Evolutionary conservation across 768 basidiomycete species (phyloP).

Genomic region (Paxillus ammoniavirescens): DNA sequence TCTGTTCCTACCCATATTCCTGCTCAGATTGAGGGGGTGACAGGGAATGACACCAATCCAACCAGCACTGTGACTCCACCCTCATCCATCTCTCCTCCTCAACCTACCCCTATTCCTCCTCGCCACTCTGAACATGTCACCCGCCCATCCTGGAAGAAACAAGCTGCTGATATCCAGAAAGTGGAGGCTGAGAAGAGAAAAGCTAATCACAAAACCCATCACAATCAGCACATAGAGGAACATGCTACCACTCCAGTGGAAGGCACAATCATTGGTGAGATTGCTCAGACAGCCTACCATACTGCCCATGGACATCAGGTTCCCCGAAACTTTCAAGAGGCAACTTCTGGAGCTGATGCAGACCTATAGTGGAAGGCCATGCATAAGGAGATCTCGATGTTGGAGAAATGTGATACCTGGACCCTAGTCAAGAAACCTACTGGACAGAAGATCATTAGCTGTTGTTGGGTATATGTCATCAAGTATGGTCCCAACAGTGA

Average conservation of each 20-base stretch:
- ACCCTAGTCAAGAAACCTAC: conserved; percentile 3
- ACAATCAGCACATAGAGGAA: no score
- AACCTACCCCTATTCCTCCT: neutral
- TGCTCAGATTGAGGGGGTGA: neutral
- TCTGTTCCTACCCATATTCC: neutral
- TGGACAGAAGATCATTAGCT: neutral
- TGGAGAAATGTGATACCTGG: conserved; percentile 5
- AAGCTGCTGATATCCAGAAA: conserved; percentile 4
- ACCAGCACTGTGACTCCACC: neutral
- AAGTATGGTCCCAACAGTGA: conserved; percentile 3
- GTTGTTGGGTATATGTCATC: neutral
- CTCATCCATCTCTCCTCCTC: neutral
- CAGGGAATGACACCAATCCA: neutral
- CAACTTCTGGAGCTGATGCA: neutral
- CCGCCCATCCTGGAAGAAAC: conserved; percentile 6
- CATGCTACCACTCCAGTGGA: neutral
- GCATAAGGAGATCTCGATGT: conserved; percentile 4
- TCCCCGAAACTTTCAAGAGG: neutral
- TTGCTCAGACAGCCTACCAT: neutral
- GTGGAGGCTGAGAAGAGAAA: neutral
- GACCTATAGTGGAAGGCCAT: conserved; percentile 5
- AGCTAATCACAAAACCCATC: neutral
- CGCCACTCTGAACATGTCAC: neutral
- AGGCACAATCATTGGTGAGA: neutral
- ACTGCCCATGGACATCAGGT: neutral